Evolutionary conservation across 768 basidiomycete species (phyloP), one percentile per base, ranked within the genome.

Genomic region (Rubroboletus pulcherrimus): DNA sequence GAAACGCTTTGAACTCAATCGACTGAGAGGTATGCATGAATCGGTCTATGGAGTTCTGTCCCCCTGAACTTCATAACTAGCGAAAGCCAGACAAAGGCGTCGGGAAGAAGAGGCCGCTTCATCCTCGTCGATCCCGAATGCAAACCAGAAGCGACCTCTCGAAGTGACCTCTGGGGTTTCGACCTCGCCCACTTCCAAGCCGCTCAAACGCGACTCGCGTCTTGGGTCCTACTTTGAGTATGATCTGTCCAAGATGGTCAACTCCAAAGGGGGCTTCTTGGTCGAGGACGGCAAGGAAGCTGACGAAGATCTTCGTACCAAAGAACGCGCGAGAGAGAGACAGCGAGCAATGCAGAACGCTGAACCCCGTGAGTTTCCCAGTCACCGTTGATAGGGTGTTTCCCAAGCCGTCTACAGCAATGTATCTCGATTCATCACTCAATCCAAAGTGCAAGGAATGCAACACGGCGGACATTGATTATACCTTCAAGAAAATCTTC

Each of bases 221-320:
- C 76, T 93, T 11, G 96, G 93, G 29, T 91, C 84, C 46, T 98
- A 98, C 74, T 96, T 96, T 61, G 96, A 98, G 61, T 98, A 97
- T 82, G 95, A 98, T 70, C 73, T 98, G 14, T 90, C 90, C 12
- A 98, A 97, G 78, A 91, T 98, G 86, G 87, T 93, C 66, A 98
- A 99, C 70, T 88, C 93, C 8, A 90, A 94, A 69, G 97, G 96
- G 49, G 97, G 97, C 1, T 99, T 98, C 71, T 73, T 99, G 65
- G 78, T 96, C 6, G 91, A 96, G 59, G 94, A 96, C 42, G 86
- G 83, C n/a, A 83, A 85, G 61, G 89, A 90, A 59, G 79, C 84
- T 2, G 86, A 91, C 63, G 91, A 91, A 54, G 86, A 89, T 26
- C 72, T 85, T 56, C 77, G 84, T 45, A 74, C 85, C 58, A 89